Base-by-base conservation (phyloP, 2,329 filamentous ascomycete genomes). In the Fusarium bulbicola region DNA sequence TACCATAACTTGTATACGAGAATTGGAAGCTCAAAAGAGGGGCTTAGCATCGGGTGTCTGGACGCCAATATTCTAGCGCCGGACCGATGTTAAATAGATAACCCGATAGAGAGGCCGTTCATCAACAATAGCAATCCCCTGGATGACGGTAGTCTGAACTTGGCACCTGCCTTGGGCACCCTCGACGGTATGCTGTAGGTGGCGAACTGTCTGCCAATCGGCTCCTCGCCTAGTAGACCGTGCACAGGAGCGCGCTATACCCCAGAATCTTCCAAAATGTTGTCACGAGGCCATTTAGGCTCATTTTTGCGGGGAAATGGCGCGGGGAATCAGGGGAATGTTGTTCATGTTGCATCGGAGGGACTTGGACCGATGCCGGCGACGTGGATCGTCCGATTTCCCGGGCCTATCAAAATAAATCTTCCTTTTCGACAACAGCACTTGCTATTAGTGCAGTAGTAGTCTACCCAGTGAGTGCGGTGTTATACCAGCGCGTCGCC, bases 1-100 rank as follows among this genome's bases (percentile, higher is more conserved):
- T 46, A 6, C 13, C 0, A 1, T 10, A 4, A 46, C 18, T 15
- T 46, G 28, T 28, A 28, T 46, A 0, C 26, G 3, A 15, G 8
- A 46, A 1, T 15, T 28, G 8, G 5, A 46, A 15, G 6, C 18
- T 15, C 18, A 46, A 20, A 21, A 6, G 18, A 46, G 8, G 43
- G 6, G 18, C 9, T 46, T 5, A 15, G 43, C 18, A 28, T 28
- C 4, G 18, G 13, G 18, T 28, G 13, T 46, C 13, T 46, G 26
- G 13, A 28, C 13, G 6, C 8, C 18, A 28, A 8, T 21, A 15
- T 18, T 46, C 24, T 46, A 21, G 26, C 43, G 43, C 24, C 24
- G 43, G 43, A 21, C 43, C 13, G 13, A 46, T 46, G 3, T 15
- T 46, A 5, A 21, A 20, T 7, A 13, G 15, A 21, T 10, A 15